phyloP scores from a whole-genome alignment of 441 rosid genomes.

The Gossypium laxum region DNA sequence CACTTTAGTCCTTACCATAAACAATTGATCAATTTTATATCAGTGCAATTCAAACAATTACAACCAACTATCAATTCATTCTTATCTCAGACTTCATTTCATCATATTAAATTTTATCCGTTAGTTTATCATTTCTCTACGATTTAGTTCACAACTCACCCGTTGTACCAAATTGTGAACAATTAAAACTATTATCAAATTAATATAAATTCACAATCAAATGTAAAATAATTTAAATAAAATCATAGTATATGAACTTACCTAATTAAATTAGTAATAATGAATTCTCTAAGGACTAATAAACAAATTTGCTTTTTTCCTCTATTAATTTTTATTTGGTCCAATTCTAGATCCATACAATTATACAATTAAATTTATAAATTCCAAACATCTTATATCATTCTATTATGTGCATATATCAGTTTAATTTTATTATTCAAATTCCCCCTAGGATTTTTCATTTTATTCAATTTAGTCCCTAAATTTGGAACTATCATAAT shows the following conservation, averaged over 20 bases:
- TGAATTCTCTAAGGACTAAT: background rate
- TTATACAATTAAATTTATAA: too few species aligned
- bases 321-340: background rate
- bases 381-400: background rate
- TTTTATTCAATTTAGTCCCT: background rate
- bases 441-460: background rate
- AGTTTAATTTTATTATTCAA: background rate
- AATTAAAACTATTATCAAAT: background rate
- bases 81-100: background rate
- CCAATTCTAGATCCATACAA: background rate
- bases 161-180: background rate
- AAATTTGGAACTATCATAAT: background rate
- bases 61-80: background rate
- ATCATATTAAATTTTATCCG: background rate
- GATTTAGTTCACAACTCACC: background rate
- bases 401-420: background rate
- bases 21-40: background rate
- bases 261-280: background rate
- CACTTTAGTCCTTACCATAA: background rate
- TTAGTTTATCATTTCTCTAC: too few species aligned
- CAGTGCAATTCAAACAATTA: background rate
- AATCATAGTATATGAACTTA: background rate
- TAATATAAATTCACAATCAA: background rate
- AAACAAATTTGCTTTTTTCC: background rate
- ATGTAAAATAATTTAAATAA: background rate